These are phyloP conservation scores for Scheffersomyces parashehatae DNA, from an alignment of 1,139 yeast species.

Conservation along the genomic window DNA sequence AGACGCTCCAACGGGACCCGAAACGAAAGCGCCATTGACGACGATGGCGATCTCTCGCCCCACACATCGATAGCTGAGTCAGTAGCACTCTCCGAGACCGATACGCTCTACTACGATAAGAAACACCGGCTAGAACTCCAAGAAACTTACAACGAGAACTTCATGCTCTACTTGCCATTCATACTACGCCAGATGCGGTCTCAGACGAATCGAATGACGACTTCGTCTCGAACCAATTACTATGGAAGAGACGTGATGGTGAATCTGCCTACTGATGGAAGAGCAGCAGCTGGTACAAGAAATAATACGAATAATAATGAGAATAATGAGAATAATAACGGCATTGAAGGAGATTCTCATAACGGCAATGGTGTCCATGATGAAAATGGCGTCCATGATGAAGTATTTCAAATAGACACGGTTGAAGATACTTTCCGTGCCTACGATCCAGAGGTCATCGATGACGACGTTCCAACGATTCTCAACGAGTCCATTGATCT, in stretches of 20 bases:
- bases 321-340: background rate
- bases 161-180: constrained; percentile 40
- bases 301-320: background rate
- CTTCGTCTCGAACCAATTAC: background rate
- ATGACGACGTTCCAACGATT: constrained; percentile 26
- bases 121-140: constrained; percentile 34
- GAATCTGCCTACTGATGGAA: background rate
- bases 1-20: no score
- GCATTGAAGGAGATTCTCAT: background rate
- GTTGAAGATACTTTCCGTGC: background rate
- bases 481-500: constrained; percentile 16
- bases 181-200: constrained; percentile 28
- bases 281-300: background rate
- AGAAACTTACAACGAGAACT: constrained; percentile 37
- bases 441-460: constrained; percentile 6
- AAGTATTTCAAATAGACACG: no score
- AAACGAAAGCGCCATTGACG: constrained; percentile 1
- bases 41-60: background rate
- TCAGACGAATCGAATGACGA: background rate
- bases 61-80: constrained; percentile 6
- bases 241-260: background rate
- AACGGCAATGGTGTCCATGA: background rate
- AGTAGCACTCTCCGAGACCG: constrained; percentile 17
- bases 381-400: background rate
- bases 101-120: constrained; percentile 18